Conservation (phyloP, 768 basidiomycete species). For the Hygrocybe punicea region DNA sequence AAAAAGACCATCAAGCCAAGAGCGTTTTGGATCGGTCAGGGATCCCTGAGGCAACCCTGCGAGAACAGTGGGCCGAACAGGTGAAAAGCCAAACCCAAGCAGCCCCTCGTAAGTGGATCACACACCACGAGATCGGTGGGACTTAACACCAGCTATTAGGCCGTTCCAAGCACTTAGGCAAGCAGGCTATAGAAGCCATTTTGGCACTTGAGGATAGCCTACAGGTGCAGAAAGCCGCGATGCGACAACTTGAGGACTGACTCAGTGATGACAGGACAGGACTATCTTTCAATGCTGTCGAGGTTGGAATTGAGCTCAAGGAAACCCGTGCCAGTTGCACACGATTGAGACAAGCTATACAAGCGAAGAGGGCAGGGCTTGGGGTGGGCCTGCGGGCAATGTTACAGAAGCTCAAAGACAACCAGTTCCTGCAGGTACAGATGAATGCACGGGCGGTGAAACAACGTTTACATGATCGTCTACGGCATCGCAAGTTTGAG, state of each 20-base stretch:
- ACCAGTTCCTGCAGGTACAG: conserved; percentile 2
- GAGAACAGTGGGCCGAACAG: conserved; percentile 3
- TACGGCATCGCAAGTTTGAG: conserved; percentile 19
- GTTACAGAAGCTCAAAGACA: background rate
- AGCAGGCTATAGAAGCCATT: conserved; percentile 6
- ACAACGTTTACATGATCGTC: conserved; percentile 10
- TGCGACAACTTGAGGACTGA: background rate
- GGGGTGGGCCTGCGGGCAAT: background rate
- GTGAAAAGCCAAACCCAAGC: conserved; percentile 4
- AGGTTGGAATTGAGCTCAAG: background rate
- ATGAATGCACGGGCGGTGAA: conserved; percentile 23
- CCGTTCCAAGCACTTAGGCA: background rate
- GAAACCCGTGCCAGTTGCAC: background rate
- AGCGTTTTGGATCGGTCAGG: background rate
- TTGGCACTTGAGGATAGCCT: background rate
- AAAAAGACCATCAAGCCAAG: background rate
- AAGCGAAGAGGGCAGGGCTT: background rate
- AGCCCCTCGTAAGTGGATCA: background rate
- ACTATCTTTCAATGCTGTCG: background rate
- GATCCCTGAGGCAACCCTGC: background rate
- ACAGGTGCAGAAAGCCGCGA: background rate
- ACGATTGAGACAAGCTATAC: background rate
- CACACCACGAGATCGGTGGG: background rate
- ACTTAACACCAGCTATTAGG: background rate
- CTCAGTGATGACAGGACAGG: background rate